A percentile compares a stretch with the other conserved stretches of the same genome.
These are phyloP conservation scores for Tuber borchii DNA, from an alignment of 495 filamentous ascomycete species.

Conservation along the genomic window DNA sequence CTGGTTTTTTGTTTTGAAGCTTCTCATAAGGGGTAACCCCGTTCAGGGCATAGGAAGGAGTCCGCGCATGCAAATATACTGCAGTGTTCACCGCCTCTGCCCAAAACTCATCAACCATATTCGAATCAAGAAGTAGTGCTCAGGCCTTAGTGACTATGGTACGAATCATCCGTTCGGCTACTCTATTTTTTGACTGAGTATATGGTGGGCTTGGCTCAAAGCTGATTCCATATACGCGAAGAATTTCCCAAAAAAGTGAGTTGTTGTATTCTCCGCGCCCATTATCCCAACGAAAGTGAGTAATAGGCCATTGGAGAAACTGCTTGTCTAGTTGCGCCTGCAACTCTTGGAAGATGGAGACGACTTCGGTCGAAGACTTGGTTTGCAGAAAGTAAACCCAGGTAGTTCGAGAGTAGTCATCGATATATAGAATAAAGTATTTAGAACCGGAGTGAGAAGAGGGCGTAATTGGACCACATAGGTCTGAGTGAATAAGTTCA, in stretches of 20 bases:
- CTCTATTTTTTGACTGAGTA: no score
- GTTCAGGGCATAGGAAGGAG: background rate
- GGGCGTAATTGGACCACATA: background rate
- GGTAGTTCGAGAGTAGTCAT: background rate
- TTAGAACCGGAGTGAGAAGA: background rate
- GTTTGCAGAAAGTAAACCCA: background rate
- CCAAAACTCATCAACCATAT: slow-evolving; percentile 2
- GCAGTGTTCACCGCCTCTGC: slow-evolving; percentile 4
- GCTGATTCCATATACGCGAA: no score
- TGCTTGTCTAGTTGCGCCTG: background rate
- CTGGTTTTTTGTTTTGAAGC: background rate
- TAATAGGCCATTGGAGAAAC: background rate
- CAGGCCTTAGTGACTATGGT: background rate
- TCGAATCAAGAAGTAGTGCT: background rate
- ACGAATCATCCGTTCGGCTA: background rate
- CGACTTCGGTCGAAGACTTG: background rate
- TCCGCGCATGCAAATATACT: slow-evolving; percentile 1
- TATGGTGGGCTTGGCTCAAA: no score
- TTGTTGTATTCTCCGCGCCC: slow-evolving; percentile 6
- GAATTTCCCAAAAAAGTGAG: no score
- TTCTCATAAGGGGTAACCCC: background rate
- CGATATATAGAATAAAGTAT: slow-evolving; percentile 4
- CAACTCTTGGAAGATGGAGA: background rate
- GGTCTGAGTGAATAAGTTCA: background rate
- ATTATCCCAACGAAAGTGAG: background rate